Evolutionary conservation across 2,329 filamentous ascomycete genomes (phyloP).

Genomic region (Phyllosticta ampelicida): DNA sequence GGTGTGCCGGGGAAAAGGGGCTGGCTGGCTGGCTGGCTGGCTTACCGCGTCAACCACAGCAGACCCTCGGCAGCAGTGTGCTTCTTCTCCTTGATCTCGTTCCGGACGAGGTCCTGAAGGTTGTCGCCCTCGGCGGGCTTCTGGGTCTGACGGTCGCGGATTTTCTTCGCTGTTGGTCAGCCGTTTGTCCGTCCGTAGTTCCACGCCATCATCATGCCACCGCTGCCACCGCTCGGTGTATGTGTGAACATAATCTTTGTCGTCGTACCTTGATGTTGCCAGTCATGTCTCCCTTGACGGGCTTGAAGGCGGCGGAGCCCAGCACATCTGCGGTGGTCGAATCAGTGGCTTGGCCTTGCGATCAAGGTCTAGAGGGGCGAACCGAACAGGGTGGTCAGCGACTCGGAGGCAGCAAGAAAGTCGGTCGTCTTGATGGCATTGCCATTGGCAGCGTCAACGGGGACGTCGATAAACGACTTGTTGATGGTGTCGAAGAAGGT

Average conservation of each 20-base stretch:
- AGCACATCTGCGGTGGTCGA: conserved; percentile 41
- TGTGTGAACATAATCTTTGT: background rate
- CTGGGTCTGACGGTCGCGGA: conserved; percentile 70
- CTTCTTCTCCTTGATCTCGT: conserved; percentile 84
- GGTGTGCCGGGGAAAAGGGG: background rate
- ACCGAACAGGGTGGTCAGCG: conserved; percentile 81
- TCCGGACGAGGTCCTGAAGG: conserved; percentile 72
- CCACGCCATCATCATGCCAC: background rate
- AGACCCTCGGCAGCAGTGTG: conserved; percentile 82
- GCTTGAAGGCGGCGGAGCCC: conserved; percentile 65
- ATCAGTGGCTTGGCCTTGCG: background rate
- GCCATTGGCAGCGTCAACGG: conserved; percentile 62
- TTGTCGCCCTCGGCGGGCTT: conserved; percentile 70
- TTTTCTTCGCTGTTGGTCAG: conserved; percentile 53
- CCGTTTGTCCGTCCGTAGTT: background rate
- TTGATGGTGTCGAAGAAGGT: conserved; percentile 83
- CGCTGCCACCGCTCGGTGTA: background rate
- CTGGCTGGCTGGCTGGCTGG: conserved; percentile 8
- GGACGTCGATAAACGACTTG: conserved; percentile 74
- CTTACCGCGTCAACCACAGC: conserved; percentile 79
- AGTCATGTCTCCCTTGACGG: conserved; percentile 83
- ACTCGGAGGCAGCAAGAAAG: conserved; percentile 86
- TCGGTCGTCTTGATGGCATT: conserved; percentile 66
- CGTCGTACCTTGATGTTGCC: conserved; percentile 76
- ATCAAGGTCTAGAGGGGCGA: conserved; percentile 15